Percentiles rank a stretch among this genome's conserved stretches.
phyloP scores from a whole-genome alignment of 108 stramenopile species.

The Cylindrotheca fusiformis region DNA sequence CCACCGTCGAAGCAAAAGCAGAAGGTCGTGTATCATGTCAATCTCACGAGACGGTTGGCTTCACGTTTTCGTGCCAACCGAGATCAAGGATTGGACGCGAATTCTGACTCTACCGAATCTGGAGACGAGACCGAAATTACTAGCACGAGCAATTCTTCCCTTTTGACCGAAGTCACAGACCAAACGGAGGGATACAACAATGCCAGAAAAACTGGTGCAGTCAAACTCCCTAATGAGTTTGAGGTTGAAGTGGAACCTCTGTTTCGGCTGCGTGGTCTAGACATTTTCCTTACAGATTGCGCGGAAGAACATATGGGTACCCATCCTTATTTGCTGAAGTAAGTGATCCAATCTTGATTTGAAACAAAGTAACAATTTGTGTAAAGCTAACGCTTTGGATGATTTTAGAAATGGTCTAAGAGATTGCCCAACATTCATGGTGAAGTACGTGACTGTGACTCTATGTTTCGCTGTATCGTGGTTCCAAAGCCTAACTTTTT shows the following conservation, averaged over 20 bases:
- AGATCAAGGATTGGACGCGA: no score
- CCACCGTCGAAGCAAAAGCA: no score
- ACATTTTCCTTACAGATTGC: slow-evolving; percentile 49
- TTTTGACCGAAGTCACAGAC: background rate
- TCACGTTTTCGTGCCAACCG: no score
- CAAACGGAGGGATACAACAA: background rate
- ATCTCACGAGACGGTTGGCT: no score
- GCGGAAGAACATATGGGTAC: slow-evolving; percentile 40
- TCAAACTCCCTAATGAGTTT: background rate
- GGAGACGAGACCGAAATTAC: background rate
- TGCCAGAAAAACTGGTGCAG: background rate
- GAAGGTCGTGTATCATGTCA: no score
- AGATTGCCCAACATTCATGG: slow-evolving; percentile 42
- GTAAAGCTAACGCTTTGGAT: background rate
- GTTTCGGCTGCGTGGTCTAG: slow-evolving; percentile 50
- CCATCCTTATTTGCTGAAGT: slow-evolving; percentile 46
- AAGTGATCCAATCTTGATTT: slow-evolving; percentile 14
- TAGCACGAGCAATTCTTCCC: background rate
- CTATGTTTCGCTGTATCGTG: no score
- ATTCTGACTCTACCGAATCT: no score
- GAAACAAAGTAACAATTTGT: background rate
- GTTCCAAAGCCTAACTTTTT: no score
- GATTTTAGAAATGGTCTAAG: slow-evolving; percentile 49
- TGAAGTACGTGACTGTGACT: no score
- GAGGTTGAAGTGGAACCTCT: slow-evolving; percentile 15